These are phyloP conservation scores for rapeseed (Brassica napus) DNA, from an alignment of 345 rosid species.

Conservation along the genomic window DNA sequence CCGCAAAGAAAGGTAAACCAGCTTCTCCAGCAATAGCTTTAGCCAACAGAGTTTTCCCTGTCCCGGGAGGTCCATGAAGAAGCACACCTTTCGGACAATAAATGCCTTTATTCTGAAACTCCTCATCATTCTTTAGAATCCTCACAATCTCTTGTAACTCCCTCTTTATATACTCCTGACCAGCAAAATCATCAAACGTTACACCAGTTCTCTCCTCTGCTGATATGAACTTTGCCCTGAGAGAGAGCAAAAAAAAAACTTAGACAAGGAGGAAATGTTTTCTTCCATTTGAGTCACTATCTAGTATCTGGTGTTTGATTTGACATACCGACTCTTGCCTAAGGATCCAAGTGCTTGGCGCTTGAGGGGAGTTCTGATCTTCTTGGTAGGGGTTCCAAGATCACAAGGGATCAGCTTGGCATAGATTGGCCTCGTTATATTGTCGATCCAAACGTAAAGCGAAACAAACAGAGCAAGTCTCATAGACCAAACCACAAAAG, in stretches of 20 bases:
- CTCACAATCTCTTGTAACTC: slow-evolving; percentile 91
- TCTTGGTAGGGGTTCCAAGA: slow-evolving; percentile 68
- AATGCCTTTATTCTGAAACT: slow-evolving; percentile 86
- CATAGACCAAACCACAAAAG: slow-evolving; percentile 90
- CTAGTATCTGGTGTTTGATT: not conserved
- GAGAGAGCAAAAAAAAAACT: not conserved
- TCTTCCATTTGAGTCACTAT: slow-evolving; percentile 4
- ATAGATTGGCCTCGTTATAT: slow-evolving; percentile 77
- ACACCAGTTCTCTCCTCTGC: slow-evolving; percentile 96
- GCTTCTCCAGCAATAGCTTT: slow-evolving; percentile 99
- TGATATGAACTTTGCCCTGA: slow-evolving; percentile 90
- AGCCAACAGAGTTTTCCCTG: slow-evolving; percentile 94
- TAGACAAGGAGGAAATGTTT: not conserved
- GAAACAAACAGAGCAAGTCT: slow-evolving; percentile 79
- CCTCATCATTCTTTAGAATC: slow-evolving; percentile 87
- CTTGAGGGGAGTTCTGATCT: slow-evolving; percentile 59
- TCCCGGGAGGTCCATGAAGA: slow-evolving; percentile 97
- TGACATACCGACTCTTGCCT: slow-evolving; percentile 86
- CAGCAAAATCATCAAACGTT: slow-evolving; percentile 96
- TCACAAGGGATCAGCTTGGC: slow-evolving; percentile 91
- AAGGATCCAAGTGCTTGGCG: slow-evolving; percentile 84
- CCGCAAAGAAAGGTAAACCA: slow-evolving; percentile 94
- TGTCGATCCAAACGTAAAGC: slow-evolving; percentile 80
- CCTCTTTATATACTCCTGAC: slow-evolving; percentile 92
- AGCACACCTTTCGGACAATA: slow-evolving; percentile 98